Percentiles rank a stretch among this genome's conserved stretches.
phyloP scores from a whole-genome alignment of 1,284 basidiomycete species.

The Acaromyces ingoldii region DNA sequence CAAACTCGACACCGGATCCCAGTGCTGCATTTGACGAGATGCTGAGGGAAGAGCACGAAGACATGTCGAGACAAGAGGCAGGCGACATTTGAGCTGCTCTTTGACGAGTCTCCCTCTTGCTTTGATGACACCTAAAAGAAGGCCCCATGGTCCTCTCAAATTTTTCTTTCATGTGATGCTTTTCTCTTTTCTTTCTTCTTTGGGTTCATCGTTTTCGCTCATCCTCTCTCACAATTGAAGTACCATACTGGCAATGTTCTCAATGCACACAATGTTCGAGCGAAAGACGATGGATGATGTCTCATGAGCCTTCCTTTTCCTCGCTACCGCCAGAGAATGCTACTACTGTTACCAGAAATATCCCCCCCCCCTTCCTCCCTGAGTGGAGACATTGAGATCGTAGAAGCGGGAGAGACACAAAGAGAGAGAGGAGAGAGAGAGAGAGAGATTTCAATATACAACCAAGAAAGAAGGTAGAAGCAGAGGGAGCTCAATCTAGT shows the following conservation, averaged over 20 bases:
- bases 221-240: neutral
- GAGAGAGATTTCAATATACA: no score
- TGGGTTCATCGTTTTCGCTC: neutral
- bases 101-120: no score
- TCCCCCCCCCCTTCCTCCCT: no score
- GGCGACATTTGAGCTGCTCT: neutral
- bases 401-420: no score
- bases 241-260: no score
- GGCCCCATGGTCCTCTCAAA: no score
- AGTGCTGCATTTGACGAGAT: conserved; percentile 37
- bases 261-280: no score
- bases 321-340: no score
- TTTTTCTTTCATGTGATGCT: neutral
- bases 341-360: no score
- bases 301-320: no score
- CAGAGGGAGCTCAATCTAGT: neutral
- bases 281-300: neutral
- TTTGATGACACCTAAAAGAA: neutral
- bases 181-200: neutral
- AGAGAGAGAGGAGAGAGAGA: no score
- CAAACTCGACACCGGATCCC: conserved; percentile 17
- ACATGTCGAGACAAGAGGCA: conserved; percentile 1
- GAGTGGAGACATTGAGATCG: no score
- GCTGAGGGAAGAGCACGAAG: conserved; percentile 29
- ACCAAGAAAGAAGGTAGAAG: neutral